phyloP scores from a whole-genome alignment of 495 filamentous ascomycete species.

The Talaromyces ruber region DNA sequence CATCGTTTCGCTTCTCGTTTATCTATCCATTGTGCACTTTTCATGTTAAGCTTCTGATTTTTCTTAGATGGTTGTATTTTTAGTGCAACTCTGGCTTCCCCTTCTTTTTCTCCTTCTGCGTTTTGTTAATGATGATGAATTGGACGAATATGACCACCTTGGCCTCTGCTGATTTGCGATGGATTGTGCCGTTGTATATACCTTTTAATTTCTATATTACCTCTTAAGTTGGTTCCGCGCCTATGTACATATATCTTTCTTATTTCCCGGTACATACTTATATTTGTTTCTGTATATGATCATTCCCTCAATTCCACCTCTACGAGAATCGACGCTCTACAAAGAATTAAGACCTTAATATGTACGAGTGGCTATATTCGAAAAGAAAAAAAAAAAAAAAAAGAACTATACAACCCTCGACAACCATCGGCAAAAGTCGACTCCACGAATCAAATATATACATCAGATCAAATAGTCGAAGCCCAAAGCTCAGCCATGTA shows the following conservation, averaged over 20 bases:
- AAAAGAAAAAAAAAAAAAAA: too few species aligned
- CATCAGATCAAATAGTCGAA: background rate
- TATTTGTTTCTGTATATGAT: background rate
- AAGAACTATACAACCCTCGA: background rate
- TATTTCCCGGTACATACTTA: background rate
- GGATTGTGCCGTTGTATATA: background rate
- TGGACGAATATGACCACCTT: too few species aligned
- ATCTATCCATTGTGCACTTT: background rate
- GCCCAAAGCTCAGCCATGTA: background rate
- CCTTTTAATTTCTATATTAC: background rate
- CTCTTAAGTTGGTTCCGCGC: background rate
- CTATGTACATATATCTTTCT: background rate
- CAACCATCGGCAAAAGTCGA: too few species aligned
- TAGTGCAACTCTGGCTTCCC: background rate
- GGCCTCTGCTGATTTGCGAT: background rate
- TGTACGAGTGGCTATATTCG: background rate
- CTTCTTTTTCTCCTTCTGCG: background rate
- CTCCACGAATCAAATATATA: background rate
- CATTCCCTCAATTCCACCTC: background rate
- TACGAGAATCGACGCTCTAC: too few species aligned
- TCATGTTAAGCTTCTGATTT: too few species aligned
- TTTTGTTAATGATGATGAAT: background rate
- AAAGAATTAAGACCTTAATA: background rate
- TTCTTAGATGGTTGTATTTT: too few species aligned
- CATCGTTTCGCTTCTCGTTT: background rate